Percentiles rank a stretch among this genome's conserved stretches.
Conservation (phyloP, 2,329 filamentous ascomycete species). For the Cladosporium sp. region DNA sequence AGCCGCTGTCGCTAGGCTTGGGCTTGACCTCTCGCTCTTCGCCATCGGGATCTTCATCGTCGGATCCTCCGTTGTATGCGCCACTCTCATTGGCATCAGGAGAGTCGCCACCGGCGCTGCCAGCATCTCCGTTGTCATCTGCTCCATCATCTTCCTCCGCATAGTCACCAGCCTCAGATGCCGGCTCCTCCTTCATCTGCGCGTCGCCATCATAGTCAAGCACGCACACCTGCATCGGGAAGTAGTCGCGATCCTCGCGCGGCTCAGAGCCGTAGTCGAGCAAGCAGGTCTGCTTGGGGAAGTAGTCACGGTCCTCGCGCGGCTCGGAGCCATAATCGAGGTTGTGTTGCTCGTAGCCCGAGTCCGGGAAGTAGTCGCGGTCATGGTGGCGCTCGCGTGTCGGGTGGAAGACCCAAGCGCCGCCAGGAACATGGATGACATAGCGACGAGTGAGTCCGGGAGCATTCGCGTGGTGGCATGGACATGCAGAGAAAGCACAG, state of each 20-base stretch:
- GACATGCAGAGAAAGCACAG: not conserved
- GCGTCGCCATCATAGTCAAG: not conserved
- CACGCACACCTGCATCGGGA: not conserved
- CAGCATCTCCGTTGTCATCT: not conserved
- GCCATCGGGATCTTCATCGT: not conserved
- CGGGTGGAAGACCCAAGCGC: not conserved
- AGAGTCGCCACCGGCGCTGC: not conserved
- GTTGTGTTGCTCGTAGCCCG: too few relatives aligned
- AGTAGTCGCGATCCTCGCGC: not conserved
- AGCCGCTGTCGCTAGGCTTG: not conserved
- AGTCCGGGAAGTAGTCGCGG: too few relatives aligned
- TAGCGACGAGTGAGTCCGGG: not conserved
- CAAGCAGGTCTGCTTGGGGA: not conserved
- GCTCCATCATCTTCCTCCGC: not conserved
- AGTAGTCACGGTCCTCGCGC: not conserved
- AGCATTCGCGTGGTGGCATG: not conserved
- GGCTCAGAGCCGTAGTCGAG: not conserved
- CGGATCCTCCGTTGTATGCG: not conserved
- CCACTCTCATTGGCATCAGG: not conserved
- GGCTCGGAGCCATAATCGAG: too few relatives aligned
- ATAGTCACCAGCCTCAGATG: not conserved
- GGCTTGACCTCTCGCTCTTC: not conserved
- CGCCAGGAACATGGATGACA: not conserved
- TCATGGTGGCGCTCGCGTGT: too few relatives aligned
- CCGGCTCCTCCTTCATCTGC: not conserved